Evolutionary conservation across 257 asterid genomes (phyloP).

Genomic region (Verbena officinalis): DNA sequence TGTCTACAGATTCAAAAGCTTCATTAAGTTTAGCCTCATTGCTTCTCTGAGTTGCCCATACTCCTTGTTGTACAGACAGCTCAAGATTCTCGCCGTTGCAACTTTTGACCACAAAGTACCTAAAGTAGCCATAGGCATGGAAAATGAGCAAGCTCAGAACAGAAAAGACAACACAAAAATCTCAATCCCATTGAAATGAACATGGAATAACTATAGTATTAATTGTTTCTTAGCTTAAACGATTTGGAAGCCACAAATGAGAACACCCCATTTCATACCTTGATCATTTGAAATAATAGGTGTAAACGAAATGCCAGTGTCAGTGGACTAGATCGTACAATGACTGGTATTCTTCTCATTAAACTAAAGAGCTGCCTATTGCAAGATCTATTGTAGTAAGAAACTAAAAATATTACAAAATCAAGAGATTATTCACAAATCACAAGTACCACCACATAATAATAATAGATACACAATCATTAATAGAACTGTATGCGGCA

Average conservation of each 20-base stretch:
- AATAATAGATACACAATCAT: background rate
- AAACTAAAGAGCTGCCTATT: background rate
- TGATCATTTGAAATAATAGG: background rate
- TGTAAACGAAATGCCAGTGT: background rate
- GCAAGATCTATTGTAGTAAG: background rate
- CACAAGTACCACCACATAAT: background rate
- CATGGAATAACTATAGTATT: background rate
- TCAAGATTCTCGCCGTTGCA: slow-evolving; percentile 98
- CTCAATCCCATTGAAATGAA: background rate
- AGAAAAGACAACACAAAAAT: background rate
- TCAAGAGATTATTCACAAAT: background rate
- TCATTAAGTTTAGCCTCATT: slow-evolving; percentile 97
- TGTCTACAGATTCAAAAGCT: slow-evolving; percentile 93
- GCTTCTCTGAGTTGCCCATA: slow-evolving; percentile 99
- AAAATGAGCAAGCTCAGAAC: slow-evolving; percentile 23
- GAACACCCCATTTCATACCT: background rate
- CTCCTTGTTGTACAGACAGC: slow-evolving; percentile 97
- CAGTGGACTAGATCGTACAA: background rate
- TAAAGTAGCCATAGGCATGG: slow-evolving; percentile 45
- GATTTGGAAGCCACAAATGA: background rate
- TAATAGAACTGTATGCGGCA: background rate
- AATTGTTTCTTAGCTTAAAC: background rate
- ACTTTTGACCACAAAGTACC: slow-evolving; percentile 98
- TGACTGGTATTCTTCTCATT: background rate
- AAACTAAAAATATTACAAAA: background rate